Conservation (phyloP, 352 stramenopile species). For the Globisporangium rhizosaccharum region DNA sequence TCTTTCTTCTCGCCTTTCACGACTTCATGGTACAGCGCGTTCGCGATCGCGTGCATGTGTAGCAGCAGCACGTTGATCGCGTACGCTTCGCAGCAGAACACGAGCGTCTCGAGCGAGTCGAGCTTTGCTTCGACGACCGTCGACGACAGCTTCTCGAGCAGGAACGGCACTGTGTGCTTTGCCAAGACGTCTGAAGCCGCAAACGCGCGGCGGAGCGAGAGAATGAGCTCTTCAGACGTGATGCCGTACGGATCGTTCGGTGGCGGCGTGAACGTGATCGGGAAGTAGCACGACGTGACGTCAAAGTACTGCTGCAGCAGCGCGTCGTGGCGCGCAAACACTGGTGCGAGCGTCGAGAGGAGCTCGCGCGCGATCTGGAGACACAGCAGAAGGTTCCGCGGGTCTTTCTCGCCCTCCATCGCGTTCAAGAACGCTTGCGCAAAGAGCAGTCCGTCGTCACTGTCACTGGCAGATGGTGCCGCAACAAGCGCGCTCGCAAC, state of each 20-base stretch:
- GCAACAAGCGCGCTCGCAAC: conserved; percentile 50
- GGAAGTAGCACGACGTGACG: conserved; percentile 89
- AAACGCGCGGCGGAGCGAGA: conserved; percentile 77
- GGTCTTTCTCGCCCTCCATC: conserved; percentile 90
- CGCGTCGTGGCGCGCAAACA: conserved; percentile 64
- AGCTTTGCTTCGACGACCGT: conserved; percentile 77
- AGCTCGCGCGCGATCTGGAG: conserved; percentile 66
- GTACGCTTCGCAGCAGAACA: conserved; percentile 77
- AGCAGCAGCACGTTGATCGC: conserved; percentile 75
- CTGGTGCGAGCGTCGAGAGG: conserved; percentile 42
- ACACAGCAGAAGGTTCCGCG: conserved; percentile 77
- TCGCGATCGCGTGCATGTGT: conserved; percentile 59
- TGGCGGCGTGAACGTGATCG: conserved; percentile 89
- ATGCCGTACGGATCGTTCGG: conserved; percentile 90
- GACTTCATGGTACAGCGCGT: conserved; percentile 76
- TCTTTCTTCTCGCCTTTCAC: conserved; percentile 82
- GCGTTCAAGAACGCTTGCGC: conserved; percentile 70
- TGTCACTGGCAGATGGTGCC: conserved; percentile 11
- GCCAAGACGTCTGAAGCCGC: conserved; percentile 73
- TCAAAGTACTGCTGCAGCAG: conserved; percentile 86
- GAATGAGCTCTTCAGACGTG: conserved; percentile 79
- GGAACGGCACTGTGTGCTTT: conserved; percentile 76
- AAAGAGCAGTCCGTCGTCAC: conserved; percentile 50
- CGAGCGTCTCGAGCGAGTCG: conserved; percentile 77
- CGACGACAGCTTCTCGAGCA: conserved; percentile 83